phyloP scores from a whole-genome alignment of 1,284 basidiomycete species.

The Vanrija humicola region DNA sequence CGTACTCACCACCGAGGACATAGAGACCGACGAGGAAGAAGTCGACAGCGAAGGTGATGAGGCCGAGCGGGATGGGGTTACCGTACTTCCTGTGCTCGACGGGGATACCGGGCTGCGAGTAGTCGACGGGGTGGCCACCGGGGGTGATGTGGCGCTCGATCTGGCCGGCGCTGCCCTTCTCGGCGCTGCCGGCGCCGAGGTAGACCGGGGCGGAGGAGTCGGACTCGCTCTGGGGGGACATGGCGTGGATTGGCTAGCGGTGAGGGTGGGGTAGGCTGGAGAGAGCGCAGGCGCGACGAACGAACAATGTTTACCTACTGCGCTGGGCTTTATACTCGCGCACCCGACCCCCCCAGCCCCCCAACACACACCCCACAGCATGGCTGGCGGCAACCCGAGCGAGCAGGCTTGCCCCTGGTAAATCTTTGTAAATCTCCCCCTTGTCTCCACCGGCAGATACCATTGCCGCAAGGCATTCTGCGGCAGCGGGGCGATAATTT shows the following conservation, averaged over 20 bases:
- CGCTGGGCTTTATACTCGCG: too few relatives aligned
- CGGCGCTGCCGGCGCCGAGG: slow-evolving; percentile 13
- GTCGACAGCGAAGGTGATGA: slow-evolving; percentile 10
- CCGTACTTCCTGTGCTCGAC: slow-evolving; percentile 22
- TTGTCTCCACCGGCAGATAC: not conserved
- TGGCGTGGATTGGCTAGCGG: not conserved
- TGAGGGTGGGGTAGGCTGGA: not conserved
- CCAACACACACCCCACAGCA: too few relatives aligned
- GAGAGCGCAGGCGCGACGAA: not conserved
- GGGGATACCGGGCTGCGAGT: slow-evolving; percentile 21
- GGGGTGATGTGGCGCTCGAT: slow-evolving; percentile 18
- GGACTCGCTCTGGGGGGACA: not conserved
- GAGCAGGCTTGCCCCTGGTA: too few relatives aligned
- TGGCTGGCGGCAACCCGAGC: too few relatives aligned
- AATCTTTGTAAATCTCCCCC: too few relatives aligned
- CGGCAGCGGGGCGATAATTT: slow-evolving; percentile 14
- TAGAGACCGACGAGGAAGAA: slow-evolving; percentile 15
- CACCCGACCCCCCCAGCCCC: too few relatives aligned
- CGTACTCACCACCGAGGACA: slow-evolving; percentile 16
- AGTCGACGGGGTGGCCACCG: slow-evolving; percentile 24
- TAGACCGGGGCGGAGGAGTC: slow-evolving; percentile 6
- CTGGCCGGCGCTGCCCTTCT: slow-evolving; percentile 14
- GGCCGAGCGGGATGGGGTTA: slow-evolving; percentile 20
- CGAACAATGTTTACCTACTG: too few relatives aligned
- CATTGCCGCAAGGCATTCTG: slow-evolving; percentile 5